Evolutionary conservation across 352 stramenopile species (phyloP), one percentile per base, ranked within the genome.

Genomic region (Globisporangium cylindrosporum): DNA sequence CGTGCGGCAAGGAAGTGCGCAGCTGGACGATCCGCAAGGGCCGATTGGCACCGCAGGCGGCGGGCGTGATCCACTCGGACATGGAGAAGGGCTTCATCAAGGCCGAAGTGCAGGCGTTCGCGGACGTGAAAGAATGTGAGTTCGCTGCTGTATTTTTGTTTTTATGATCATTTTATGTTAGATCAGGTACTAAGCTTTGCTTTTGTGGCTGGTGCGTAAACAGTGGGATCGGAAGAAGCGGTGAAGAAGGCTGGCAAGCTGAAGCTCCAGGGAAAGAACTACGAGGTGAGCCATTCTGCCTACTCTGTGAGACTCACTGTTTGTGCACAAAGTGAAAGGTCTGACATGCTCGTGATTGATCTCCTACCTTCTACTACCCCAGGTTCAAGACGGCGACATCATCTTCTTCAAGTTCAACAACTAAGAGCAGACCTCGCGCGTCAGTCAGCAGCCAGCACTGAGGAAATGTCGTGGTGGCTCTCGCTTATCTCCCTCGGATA

Each of bases 81-180:
- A 99, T 99, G 72, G 98, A 99, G 86, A 95, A 98, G 78, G 98
- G 98, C 64, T 99, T 99, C 79, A 99, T 99, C 76, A 97, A 93
- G 77, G 96, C 96, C 32, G 89, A 97, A 84, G 87, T 94, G 9
- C 86, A 94, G 76, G 72, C 86, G 12, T 97, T 95, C 67, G 86
- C 86, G n/a, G 89, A 96, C 73, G 68, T 96, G 66, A 96, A 96
- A 88, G 89, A 96, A 67, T 69, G 88, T 93, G 89, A 64, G 88
- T 90, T 65, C 71, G 29, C n/a, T 22, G 41, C 36, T 24, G 53
- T 46, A 18, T n/a, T 34, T n/a, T 59, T 32, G 2, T 36, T 62
- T 20, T 20, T 41, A 24, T 22, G 4, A 54, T 38, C 49, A 3
- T 59, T 58, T 34, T 49, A 27, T 9, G n/a, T 46, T 29, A 46